These are phyloP conservation scores for Henckelia pumila DNA, from an alignment of 257 asterid species.

Conservation along the genomic window DNA sequence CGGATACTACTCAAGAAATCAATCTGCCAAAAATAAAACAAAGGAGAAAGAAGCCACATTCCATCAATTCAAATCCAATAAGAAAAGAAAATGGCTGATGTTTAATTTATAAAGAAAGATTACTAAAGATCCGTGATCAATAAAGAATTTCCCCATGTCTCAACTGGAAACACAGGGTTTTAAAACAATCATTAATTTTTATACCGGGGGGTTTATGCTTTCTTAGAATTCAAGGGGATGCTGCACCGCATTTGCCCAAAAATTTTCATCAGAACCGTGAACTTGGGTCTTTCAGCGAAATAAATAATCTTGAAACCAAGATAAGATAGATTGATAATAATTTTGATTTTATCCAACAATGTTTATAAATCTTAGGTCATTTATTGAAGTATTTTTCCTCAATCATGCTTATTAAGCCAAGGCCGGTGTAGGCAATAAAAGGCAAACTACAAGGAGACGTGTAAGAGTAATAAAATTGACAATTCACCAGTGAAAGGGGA, in stretches of 20 bases:
- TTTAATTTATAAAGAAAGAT: neutral
- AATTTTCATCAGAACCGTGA: neutral
- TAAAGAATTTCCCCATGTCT: neutral
- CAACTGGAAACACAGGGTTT: neutral
- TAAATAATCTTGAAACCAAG: conserved; percentile 3
- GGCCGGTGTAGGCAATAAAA: neutral
- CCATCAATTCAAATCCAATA: conserved; percentile 3
- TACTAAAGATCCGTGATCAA: neutral
- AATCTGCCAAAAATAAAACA: conserved; percentile 46
- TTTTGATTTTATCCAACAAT: neutral
- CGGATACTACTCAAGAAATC: conserved; percentile 73
- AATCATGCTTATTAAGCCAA: conserved; percentile 2
- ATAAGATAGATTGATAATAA: neutral
- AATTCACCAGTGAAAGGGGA: conserved; percentile 81
- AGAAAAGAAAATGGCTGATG: neutral
- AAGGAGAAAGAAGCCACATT: conserved; percentile 18
- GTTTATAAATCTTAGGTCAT: conserved; percentile 1
- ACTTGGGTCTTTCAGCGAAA: neutral
- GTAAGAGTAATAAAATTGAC: conserved; percentile 17
- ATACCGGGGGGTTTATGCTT: no score
- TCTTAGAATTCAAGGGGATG: no score
- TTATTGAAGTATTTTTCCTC: neutral
- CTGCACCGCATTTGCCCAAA: neutral
- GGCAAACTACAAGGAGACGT: conserved; percentile 9
- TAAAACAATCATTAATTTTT: no score